Percentiles rank a stretch among this genome's conserved stretches.
phyloP scores from a whole-genome alignment of 192 early-diverging fungal genomes.

The Backusella macrospora region DNA sequence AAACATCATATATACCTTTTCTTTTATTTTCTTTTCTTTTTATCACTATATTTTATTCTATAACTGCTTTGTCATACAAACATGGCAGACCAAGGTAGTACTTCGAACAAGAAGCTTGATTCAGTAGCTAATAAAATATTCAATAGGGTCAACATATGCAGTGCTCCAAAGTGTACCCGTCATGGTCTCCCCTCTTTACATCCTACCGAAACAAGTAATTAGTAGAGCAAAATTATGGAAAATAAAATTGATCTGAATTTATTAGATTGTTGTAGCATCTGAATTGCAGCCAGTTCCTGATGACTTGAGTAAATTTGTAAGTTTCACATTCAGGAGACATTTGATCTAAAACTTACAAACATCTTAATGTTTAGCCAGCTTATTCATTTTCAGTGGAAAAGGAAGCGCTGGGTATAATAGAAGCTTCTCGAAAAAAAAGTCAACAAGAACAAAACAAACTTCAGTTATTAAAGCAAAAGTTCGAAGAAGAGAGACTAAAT shows the following conservation, averaged over 20 bases:
- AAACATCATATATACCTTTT: background rate
- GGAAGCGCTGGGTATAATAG: constrained; percentile 49
- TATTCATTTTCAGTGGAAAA: constrained; percentile 61
- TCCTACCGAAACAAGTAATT: constrained; percentile 40
- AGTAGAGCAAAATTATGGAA: background rate
- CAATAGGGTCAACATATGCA: constrained; percentile 28
- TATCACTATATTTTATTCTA: background rate
- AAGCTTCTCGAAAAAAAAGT: constrained; percentile 34
- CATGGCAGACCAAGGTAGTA: background rate
- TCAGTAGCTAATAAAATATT: background rate
- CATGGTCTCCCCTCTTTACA: constrained; percentile 43
- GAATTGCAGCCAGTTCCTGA: constrained; percentile 38
- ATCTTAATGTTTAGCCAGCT: constrained; percentile 14
- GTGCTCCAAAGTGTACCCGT: constrained; percentile 41
- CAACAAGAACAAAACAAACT: constrained; percentile 35
- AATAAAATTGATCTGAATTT: background rate
- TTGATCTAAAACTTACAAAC: background rate
- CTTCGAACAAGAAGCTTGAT: background rate
- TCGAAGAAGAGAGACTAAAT: constrained; percentile 46
- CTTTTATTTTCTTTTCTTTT: background rate
- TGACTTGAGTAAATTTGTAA: constrained; percentile 38
- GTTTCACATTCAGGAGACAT: background rate
- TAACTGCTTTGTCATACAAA: background rate
- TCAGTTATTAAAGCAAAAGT: constrained; percentile 39
- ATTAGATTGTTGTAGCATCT: constrained; percentile 27